phyloP scores from a whole-genome alignment of 2,329 filamentous ascomycete species.

The Domatiomyces globalis region DNA sequence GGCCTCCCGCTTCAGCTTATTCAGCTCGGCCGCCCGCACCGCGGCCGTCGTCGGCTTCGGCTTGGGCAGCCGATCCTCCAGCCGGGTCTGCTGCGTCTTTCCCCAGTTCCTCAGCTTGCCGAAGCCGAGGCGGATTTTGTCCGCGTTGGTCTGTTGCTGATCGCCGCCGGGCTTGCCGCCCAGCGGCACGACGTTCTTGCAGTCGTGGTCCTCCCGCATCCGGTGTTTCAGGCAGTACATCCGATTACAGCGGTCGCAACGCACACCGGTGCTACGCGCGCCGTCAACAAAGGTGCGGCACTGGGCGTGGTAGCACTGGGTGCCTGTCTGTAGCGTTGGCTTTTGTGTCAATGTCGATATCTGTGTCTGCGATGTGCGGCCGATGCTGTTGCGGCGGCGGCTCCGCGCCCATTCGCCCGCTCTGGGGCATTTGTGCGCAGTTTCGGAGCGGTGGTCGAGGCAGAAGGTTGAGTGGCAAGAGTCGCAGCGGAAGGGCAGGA shows the following conservation, averaged over 20 bases:
- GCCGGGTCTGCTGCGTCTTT: constrained; percentile 52
- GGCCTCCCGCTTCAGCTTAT: constrained; percentile 67
- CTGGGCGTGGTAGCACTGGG: constrained; percentile 33
- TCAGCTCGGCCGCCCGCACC: constrained; percentile 53
- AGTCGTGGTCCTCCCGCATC: constrained; percentile 60
- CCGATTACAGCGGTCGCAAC: constrained; percentile 35
- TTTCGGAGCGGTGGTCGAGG: constrained; percentile 82
- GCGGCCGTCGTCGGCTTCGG: constrained; percentile 50
- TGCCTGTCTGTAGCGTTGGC: constrained; percentile 42
- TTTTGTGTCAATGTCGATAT: constrained; percentile 24
- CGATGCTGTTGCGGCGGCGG: constrained; percentile 28
- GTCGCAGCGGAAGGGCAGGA: constrained; percentile 87
- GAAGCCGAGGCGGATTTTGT: constrained; percentile 60
- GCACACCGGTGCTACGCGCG: constrained; percentile 35
- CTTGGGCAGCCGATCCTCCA: constrained; percentile 29
- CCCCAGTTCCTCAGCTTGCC: constrained; percentile 70
- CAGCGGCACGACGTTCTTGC: constrained; percentile 54
- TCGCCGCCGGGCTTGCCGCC: constrained; percentile 32
- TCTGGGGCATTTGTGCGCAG: constrained; percentile 54
- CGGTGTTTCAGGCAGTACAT: constrained; percentile 40
- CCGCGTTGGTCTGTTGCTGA: constrained; percentile 21
- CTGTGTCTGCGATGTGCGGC: constrained; percentile 10
- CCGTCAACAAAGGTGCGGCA: constrained; percentile 43
- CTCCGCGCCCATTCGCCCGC: constrained; percentile 46
- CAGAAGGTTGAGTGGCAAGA: constrained; percentile 77